Conservation (phyloP, 1,139 yeast species). For the Candida neerlandica region DNA sequence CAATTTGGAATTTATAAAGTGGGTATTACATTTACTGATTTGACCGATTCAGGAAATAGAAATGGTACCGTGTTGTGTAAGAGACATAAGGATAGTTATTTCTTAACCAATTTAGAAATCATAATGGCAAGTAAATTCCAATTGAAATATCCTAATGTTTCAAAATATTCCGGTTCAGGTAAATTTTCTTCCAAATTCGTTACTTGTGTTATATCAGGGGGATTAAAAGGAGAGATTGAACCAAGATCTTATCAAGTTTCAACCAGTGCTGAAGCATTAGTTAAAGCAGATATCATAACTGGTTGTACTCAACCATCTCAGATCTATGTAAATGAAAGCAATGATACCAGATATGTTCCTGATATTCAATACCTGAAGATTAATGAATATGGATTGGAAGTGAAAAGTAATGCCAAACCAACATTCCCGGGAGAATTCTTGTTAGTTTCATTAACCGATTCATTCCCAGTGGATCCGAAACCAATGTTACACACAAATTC, state of each 20-base stretch:
- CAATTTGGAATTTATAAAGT: constrained; percentile 69
- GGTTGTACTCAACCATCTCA: constrained; percentile 92
- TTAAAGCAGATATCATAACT: constrained; percentile 79
- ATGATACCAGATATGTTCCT: constrained; percentile 80
- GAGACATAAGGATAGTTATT: constrained; percentile 90
- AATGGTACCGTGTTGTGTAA: constrained; percentile 91
- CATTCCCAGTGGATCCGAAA: constrained; percentile 73
- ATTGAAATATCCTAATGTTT: constrained; percentile 59
- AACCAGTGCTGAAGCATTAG: constrained; percentile 82
- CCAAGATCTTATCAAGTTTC: constrained; percentile 91
- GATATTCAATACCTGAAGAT: constrained; percentile 84
- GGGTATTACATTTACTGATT: constrained; percentile 88
- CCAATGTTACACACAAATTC: constrained; percentile 47
- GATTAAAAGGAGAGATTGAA: constrained; percentile 83
- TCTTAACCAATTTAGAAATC: constrained; percentile 82
- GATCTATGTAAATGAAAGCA: constrained; percentile 76
- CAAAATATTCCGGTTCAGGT: constrained; percentile 69
- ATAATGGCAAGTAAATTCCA: constrained; percentile 86
- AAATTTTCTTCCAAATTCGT: constrained; percentile 84
- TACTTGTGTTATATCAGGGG: constrained; percentile 91
- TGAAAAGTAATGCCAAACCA: constrained; percentile 89
- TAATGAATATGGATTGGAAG: constrained; percentile 87
- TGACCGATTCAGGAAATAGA: constrained; percentile 82
- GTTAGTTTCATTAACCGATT: constrained; percentile 86
- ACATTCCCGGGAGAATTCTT: constrained; percentile 95